These are phyloP conservation scores for Nakazawaea laoshanensis DNA, from an alignment of 805 yeast genomes.

Conservation along the genomic window DNA sequence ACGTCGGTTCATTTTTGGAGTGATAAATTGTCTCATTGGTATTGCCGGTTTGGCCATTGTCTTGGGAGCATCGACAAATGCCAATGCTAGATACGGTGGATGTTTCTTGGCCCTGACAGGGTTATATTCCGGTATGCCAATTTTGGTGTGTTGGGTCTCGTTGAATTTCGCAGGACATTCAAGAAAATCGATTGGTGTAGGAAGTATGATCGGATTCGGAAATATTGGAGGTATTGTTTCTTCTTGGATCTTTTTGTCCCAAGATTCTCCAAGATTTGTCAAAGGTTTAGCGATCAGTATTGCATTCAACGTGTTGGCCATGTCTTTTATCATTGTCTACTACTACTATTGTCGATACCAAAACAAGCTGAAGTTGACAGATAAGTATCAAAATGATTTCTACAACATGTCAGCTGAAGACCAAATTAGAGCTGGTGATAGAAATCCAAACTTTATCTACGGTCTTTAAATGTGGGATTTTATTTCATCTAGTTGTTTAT, in stretches of 20 bases:
- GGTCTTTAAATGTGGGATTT: not conserved
- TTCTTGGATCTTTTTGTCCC: conserved; percentile 43
- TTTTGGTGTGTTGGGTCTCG: conserved; percentile 60
- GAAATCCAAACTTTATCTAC: conserved; percentile 7
- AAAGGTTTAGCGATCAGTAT: conserved; percentile 47
- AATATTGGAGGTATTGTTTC: conserved; percentile 68
- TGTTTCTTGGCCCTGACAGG: conserved; percentile 55
- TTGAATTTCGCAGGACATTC: conserved; percentile 57
- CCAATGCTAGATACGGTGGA: conserved; percentile 48
- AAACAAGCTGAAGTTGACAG: conserved; percentile 27
- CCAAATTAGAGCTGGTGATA: conserved; percentile 28
- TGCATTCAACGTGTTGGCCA: conserved; percentile 35
- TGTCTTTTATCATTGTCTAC: conserved; percentile 24
- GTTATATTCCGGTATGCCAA: conserved; percentile 57
- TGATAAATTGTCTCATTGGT: conserved; percentile 25
- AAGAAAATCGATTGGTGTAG: conserved; percentile 41
- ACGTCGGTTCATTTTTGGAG: conserved; percentile 35
- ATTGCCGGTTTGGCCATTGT: conserved; percentile 50
- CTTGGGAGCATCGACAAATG: conserved; percentile 31
- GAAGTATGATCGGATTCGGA: conserved; percentile 59
- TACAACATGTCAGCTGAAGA: conserved; percentile 19
- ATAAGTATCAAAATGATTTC: conserved; percentile 22
- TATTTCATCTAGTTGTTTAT: conserved; percentile 40
- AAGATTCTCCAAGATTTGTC: conserved; percentile 50
- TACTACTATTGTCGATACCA: conserved; percentile 21